A percentile compares a stretch with the other conserved stretches of the same genome.
phyloP scores from a whole-genome alignment of 78 protist genomes.

The Dictyostelium purpureum region DNA sequence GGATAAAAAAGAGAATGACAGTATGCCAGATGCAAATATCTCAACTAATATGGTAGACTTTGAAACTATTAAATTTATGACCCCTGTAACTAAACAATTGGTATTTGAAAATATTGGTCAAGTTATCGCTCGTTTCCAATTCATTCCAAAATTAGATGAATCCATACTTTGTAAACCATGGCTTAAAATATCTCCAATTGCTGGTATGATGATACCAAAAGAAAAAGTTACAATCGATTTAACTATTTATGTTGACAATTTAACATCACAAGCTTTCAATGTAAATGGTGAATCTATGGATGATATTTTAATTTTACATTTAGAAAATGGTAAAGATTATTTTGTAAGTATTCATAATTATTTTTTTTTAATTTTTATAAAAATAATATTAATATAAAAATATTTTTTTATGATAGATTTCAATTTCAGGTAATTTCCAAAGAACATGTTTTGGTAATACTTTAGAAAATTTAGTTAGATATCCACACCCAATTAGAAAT shows the following conservation, averaged over 20 bases:
- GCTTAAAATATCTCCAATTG: slow-evolving; percentile 83
- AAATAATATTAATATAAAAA: background rate
- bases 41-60: slow-evolving; percentile 65
- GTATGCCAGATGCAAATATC: slow-evolving; percentile 80
- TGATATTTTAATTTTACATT: slow-evolving; percentile 88
- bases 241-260: slow-evolving; percentile 43
- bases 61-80: slow-evolving; percentile 45
- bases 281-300: slow-evolving; percentile 57
- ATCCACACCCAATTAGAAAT: slow-evolving; percentile 40
- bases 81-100: slow-evolving; percentile 27
- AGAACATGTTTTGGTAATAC: slow-evolving; percentile 80
- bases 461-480: slow-evolving; percentile 75
- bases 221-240: slow-evolving; percentile 70
- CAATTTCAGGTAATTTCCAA: slow-evolving; percentile 69
- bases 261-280: slow-evolving; percentile 59
- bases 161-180: slow-evolving; percentile 75
- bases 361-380: background rate
- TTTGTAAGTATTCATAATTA: slow-evolving; percentile 17
- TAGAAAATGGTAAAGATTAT: slow-evolving; percentile 89
- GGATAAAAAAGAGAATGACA: slow-evolving; percentile 89
- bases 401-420: slow-evolving; percentile 18
- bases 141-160: slow-evolving; percentile 86
- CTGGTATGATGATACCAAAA: slow-evolving; percentile 80
- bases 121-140: slow-evolving; percentile 83
- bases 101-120: slow-evolving; percentile 84